A percentile compares a stretch with the other conserved stretches of the same genome.
These are phyloP conservation scores for Rhododendron vialii DNA, from an alignment of 148 eudicot species.

Conservation along the genomic window DNA sequence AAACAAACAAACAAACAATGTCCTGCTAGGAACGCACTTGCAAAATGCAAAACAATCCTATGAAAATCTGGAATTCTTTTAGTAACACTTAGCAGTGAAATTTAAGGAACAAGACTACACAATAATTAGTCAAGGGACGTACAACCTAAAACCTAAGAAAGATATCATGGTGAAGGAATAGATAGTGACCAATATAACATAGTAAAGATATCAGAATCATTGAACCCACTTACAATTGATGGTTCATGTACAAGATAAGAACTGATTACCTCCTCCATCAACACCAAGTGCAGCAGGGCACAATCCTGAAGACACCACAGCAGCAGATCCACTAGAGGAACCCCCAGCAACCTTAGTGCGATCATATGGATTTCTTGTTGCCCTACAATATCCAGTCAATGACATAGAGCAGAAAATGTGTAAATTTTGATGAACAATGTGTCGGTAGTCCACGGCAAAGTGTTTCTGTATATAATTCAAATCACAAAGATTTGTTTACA, in stretches of 20 bases:
- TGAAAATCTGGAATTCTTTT: neutral
- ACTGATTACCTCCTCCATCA: constrained; percentile 87
- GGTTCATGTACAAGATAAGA: neutral
- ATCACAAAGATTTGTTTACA: neutral
- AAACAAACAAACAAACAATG: neutral
- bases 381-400: constrained; percentile 33
- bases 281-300: constrained; percentile 97
- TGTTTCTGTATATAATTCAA: neutral
- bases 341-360: constrained; percentile 69
- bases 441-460: neutral
- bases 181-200: neutral
- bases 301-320: constrained; percentile 86
- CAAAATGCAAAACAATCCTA: neutral
- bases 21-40: neutral
- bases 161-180: neutral
- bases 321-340: constrained; percentile 98
- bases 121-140: neutral
- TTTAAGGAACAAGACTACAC: neutral
- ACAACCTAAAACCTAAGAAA: neutral
- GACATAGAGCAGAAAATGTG: neutral
- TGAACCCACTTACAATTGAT: neutral
- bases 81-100: neutral
- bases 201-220: neutral
- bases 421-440: neutral
- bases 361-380: constrained; percentile 75